Evolutionary conservation across 1,139 yeast genomes (phyloP).

Genomic region (Scheffersomyces quercinus): DNA sequence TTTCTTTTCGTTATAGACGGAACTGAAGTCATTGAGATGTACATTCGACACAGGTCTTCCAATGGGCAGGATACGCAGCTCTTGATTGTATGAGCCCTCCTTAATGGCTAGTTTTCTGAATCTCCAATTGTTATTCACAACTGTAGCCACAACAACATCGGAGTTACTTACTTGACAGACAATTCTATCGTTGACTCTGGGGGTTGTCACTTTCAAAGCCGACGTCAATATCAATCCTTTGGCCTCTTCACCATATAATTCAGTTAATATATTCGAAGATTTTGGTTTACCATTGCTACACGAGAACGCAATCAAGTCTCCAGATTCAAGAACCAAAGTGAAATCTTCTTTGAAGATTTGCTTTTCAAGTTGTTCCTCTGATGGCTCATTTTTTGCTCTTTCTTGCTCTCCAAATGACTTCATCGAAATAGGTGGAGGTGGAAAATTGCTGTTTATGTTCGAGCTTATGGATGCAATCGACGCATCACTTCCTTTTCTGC

Average conservation of each 20-base stretch:
- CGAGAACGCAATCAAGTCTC: conserved; percentile 47
- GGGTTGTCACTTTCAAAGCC: conserved; percentile 61
- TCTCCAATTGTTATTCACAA: conserved; percentile 67
- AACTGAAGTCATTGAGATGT: conserved; percentile 17
- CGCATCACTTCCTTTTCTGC: conserved; percentile 29
- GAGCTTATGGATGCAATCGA: conserved; percentile 22
- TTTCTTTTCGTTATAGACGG: conserved; percentile 8
- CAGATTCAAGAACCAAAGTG: conserved; percentile 39
- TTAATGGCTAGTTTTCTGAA: conserved; percentile 50
- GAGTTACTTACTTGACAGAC: conserved; percentile 56
- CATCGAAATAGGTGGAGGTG: conserved; percentile 22
- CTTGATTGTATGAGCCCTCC: conserved; percentile 50
- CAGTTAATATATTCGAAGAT: conserved; percentile 22
- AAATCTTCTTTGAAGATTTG: conserved; percentile 29
- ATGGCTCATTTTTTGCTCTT: conserved; percentile 6
- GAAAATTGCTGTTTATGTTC: conserved; percentile 37
- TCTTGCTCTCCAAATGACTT: conserved; percentile 10
- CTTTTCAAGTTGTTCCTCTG: conserved; percentile 9
- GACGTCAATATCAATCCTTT: conserved; percentile 35
- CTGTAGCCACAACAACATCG: conserved; percentile 61
- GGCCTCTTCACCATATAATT: conserved; percentile 20
- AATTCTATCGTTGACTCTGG: conserved; percentile 73
- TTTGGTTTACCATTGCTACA: conserved; percentile 48
- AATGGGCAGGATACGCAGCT: conserved; percentile 31
- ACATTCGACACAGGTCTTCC: conserved; percentile 20